phyloP scores from a whole-genome alignment of 1,284 basidiomycete species.

The Pterula multifida region DNA sequence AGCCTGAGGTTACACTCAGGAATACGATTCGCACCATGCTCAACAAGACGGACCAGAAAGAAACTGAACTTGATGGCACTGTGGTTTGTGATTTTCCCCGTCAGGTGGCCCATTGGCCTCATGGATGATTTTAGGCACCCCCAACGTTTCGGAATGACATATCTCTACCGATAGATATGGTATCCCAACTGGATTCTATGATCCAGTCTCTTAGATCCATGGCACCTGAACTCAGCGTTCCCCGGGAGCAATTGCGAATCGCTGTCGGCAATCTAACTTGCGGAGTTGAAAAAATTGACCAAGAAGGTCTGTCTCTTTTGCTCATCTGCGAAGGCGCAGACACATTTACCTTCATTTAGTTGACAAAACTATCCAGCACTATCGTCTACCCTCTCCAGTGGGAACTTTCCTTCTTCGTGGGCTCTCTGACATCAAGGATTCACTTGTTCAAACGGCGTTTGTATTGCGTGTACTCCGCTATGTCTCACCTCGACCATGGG shows the following conservation, averaged over 20 bases:
- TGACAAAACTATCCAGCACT: slow-evolving; percentile 21
- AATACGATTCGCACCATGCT: slow-evolving; percentile 50
- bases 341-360: slow-evolving; percentile 19
- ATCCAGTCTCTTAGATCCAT: no score
- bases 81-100: no score
- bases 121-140: no score
- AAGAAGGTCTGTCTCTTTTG: slow-evolving; percentile 18
- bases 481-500: slow-evolving; percentile 64
- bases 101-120: no score
- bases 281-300: slow-evolving; percentile 24
- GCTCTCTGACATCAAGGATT: slow-evolving; percentile 20
- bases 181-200: no score
- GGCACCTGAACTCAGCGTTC: no score
- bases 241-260: slow-evolving; percentile 24
- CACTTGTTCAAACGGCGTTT: slow-evolving; percentile 27
- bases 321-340: slow-evolving; percentile 1
- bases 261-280: slow-evolving; percentile 22
- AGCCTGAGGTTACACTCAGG: slow-evolving; percentile 54
- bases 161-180: no score
- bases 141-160: no score
- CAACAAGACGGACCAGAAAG: slow-evolving; percentile 18
- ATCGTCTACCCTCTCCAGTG: slow-evolving; percentile 29
- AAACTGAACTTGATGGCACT: slow-evolving; percentile 17
- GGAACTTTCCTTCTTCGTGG: slow-evolving; percentile 36
- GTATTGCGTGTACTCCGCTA: slow-evolving; percentile 55